Evolutionary conservation across 2,329 filamentous ascomycete species (phyloP).

Genomic region (Atkinsonella hypoxylon): DNA sequence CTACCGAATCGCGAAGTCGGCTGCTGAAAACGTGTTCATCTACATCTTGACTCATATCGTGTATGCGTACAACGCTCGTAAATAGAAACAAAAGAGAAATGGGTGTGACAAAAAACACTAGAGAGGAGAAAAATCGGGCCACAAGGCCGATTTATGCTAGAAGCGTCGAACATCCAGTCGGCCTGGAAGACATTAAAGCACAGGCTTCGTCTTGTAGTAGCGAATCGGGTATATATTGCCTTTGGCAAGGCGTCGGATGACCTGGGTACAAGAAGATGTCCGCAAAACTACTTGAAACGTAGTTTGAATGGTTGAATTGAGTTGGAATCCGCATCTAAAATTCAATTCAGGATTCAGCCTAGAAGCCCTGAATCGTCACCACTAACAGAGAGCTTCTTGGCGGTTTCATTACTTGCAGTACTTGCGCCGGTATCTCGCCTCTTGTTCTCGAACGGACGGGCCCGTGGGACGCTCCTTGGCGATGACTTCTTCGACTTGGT

Average conservation of each 20-base stretch:
- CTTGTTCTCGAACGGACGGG: slow-evolving; percentile 25
- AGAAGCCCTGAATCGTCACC: slow-evolving; percentile 15
- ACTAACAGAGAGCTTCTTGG: slow-evolving; percentile 40
- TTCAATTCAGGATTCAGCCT: neutral
- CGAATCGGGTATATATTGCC: neutral
- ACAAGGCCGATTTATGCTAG: neutral
- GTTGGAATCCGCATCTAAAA: too few species aligned
- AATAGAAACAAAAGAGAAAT: slow-evolving; percentile 6
- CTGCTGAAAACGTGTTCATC: neutral
- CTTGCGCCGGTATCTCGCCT: slow-evolving; percentile 50
- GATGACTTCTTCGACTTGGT: slow-evolving; percentile 32
- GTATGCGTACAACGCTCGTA: slow-evolving; percentile 8
- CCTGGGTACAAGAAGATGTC: neutral
- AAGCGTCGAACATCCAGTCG: neutral
- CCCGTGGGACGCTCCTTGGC: slow-evolving; percentile 7
- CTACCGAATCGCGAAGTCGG: neutral
- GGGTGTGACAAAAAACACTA: neutral
- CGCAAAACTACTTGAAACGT: slow-evolving; percentile 4
- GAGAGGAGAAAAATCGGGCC: slow-evolving; percentile 8
- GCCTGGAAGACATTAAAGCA: slow-evolving; percentile 3
- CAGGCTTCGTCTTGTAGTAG: neutral
- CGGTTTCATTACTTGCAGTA: slow-evolving; percentile 50
- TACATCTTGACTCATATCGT: neutral
- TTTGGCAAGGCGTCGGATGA: neutral
- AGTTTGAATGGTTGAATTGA: neutral